Percentiles rank a stretch among this genome's conserved stretches.
These are phyloP conservation scores for Kodamaea fukazawae DNA, from an alignment of 805 yeast species.

Conservation along the genomic window DNA sequence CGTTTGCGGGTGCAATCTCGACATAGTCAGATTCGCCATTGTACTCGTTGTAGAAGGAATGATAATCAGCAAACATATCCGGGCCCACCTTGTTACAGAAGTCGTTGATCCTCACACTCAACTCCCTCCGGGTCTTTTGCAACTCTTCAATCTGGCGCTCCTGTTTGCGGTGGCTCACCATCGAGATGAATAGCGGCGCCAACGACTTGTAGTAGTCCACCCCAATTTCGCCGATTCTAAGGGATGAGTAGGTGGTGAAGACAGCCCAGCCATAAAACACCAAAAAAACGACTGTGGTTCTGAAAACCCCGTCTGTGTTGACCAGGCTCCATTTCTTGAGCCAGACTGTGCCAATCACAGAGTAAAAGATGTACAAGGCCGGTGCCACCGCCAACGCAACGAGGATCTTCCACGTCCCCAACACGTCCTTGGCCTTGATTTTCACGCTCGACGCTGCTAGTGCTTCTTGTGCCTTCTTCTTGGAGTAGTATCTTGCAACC, in stretches of 20 bases:
- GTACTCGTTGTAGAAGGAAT: slow-evolving; percentile 29
- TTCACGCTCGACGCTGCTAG: slow-evolving; percentile 39
- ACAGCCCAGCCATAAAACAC: slow-evolving; percentile 36
- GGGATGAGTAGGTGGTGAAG: slow-evolving; percentile 40
- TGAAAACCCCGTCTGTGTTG: slow-evolving; percentile 6
- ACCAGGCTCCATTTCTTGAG: slow-evolving; percentile 16
- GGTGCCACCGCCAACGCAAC: slow-evolving; percentile 44
- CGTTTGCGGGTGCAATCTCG: background rate
- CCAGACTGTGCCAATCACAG: slow-evolving; percentile 30
- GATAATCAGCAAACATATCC: slow-evolving; percentile 36
- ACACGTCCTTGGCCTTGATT: slow-evolving; percentile 40
- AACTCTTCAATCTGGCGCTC: slow-evolving; percentile 31
- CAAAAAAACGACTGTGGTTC: slow-evolving; percentile 22
- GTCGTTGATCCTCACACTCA: slow-evolving; percentile 29
- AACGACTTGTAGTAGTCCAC: slow-evolving; percentile 41
- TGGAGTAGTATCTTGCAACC: slow-evolving; percentile 31
- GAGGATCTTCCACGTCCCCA: slow-evolving; percentile 43
- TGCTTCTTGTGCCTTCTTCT: slow-evolving; percentile 36
- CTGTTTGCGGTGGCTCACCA: slow-evolving; percentile 28
- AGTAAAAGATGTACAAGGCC: slow-evolving; percentile 36
- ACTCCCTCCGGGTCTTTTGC: slow-evolving; percentile 24
- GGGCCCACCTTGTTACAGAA: slow-evolving; percentile 40
- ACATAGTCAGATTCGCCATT: slow-evolving; percentile 8
- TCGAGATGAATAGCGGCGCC: slow-evolving; percentile 34
- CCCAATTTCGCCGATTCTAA: slow-evolving; percentile 42